Conservation (phyloP, 208 protist species). For the Leishmania lainsoni region DNA sequence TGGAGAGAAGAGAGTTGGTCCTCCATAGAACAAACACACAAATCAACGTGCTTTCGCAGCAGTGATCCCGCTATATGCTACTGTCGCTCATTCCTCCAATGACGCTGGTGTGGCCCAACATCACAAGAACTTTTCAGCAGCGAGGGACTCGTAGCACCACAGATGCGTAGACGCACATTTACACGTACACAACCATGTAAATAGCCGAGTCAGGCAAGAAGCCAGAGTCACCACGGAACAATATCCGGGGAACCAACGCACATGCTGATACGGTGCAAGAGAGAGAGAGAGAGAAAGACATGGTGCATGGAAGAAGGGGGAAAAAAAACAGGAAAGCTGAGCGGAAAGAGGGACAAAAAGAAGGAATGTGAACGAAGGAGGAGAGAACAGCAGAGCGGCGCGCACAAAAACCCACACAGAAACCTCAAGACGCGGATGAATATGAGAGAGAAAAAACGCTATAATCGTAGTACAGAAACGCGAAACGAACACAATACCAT, state of each 20-base stretch:
- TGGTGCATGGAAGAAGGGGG: neutral
- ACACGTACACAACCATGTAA: neutral
- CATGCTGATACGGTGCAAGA: neutral
- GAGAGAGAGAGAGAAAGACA: neutral
- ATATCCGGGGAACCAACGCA: neutral
- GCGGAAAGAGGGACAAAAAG: neutral
- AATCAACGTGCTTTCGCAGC: neutral
- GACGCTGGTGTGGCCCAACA: neutral
- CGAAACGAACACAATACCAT: neutral
- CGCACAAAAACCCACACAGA: neutral
- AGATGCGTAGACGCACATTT: neutral
- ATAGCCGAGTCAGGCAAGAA: neutral
- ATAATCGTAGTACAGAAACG: neutral
- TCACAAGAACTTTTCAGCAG: neutral
- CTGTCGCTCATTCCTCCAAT: neutral
- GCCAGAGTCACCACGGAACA: neutral
- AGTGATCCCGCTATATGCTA: neutral
- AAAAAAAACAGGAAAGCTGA: neutral
- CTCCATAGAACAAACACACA: neutral
- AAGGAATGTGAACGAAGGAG: neutral
- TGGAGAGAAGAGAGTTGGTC: neutral
- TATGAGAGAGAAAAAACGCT: neutral
- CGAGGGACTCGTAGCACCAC: neutral
- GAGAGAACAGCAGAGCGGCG: neutral
- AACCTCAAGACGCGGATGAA: neutral